Conservation (phyloP, 202 grass and related monocot species). For the Setaria viridis region DNA sequence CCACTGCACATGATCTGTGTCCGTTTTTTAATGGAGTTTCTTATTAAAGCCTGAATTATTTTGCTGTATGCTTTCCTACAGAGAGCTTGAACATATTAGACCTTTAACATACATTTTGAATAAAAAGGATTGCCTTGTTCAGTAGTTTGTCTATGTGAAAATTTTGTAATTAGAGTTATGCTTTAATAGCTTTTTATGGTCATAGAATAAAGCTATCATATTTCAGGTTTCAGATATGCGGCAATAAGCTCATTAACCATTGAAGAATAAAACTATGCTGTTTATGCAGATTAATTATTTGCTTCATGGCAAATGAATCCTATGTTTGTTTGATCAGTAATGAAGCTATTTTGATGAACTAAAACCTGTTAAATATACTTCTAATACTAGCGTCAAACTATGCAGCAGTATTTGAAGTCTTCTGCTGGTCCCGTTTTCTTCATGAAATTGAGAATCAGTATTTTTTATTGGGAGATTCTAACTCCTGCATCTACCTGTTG, state of each 20-base stretch:
- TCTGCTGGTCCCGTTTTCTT: conserved; percentile 11
- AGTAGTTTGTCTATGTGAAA: background rate
- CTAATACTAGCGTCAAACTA: background rate
- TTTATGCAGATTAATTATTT: background rate
- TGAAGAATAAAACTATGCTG: background rate
- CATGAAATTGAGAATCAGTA: background rate
- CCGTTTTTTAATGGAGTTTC: background rate
- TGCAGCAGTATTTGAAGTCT: background rate
- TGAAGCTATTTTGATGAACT: background rate
- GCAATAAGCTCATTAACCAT: conserved; percentile 4
- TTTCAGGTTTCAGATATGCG: background rate
- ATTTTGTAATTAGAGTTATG: background rate
- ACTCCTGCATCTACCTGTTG: conserved; percentile 33
- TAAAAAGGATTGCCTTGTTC: conserved; percentile 13
- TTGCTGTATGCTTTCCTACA: conserved; percentile 13
- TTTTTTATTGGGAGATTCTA: background rate
- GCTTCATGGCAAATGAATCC: background rate
- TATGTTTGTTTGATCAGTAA: conserved; percentile 8
- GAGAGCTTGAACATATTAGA: background rate
- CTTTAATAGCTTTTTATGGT: background rate
- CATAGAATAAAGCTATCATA: background rate
- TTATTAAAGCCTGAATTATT: conserved; percentile 1
- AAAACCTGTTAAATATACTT: background rate
- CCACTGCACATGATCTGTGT: too few species aligned
- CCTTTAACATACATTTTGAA: conserved; percentile 12